Evolutionary conservation across 306 rosid species (phyloP).

Genomic region (Corylus americana): DNA sequence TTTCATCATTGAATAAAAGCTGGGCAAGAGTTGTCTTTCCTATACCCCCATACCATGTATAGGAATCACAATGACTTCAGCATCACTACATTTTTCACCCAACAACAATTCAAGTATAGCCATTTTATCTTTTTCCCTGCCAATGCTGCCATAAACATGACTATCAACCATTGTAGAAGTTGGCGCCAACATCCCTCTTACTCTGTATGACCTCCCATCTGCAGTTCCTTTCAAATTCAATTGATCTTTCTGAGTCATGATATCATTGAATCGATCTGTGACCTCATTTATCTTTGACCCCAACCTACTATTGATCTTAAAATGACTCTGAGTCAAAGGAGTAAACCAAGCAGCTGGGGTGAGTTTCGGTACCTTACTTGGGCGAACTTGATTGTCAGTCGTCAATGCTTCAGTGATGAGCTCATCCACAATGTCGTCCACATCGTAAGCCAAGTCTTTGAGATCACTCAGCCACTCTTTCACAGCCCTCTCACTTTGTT

Average conservation of each 20-base stretch:
- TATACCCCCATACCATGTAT: too few species aligned
- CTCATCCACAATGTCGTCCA: constrained; percentile 30
- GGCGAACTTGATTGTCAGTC: not conserved
- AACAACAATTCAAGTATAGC: too few species aligned
- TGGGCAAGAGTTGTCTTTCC: too few species aligned
- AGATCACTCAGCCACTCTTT: constrained; percentile 22
- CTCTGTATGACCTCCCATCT: too few species aligned
- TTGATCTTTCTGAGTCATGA: not conserved
- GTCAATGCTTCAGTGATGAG: not conserved
- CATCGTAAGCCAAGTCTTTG: constrained; percentile 11
- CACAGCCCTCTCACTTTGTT: not conserved
- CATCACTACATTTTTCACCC: too few species aligned
- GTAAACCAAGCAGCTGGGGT: not conserved
- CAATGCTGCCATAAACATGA: too few species aligned
- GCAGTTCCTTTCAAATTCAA: too few species aligned
- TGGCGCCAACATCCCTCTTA: too few species aligned
- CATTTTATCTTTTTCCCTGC: too few species aligned
- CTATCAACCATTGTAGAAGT: too few species aligned
- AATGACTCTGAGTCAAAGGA: not conserved
- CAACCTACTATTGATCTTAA: not conserved
- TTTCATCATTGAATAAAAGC: too few species aligned
- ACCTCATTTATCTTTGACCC: not conserved
- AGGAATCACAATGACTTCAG: too few species aligned
- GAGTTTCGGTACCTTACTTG: constrained; percentile 6
- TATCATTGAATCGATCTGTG: not conserved